Evolutionary conservation across 495 filamentous ascomycete genomes (phyloP), one percentile per base, ranked within the genome.

Genomic region (Podospora pseudopauciseta): DNA sequence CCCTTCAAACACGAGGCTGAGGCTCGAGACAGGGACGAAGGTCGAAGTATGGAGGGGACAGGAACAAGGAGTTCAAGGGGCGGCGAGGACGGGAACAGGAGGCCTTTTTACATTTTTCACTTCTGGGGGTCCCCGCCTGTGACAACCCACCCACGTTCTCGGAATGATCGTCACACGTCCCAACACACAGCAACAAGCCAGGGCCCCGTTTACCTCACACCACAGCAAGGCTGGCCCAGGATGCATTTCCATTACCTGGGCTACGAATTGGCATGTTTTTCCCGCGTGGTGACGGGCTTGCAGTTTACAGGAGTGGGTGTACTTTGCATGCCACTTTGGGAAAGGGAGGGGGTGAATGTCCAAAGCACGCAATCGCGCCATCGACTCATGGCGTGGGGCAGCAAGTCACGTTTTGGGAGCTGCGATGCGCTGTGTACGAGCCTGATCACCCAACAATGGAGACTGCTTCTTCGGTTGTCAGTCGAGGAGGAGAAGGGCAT

Each of bases 321-420:
- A 49, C 39, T 49, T 49, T 49, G 68, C 59, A 68, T 60, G 70
- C 65, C 69, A 59, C 34, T 64, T 74, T 61, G 61, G 71, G 65
- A 60, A 67, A 64, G 49, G 63, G 64, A 72, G 73, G 75, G 75
- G 74, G 75, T 74, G 72, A 67, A 71, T 65, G 18, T 44, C 27
- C 67, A 54, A 68, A 79, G 75, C 75, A 77, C 77, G 77, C 75
- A 73, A 77, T 79, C 70, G 72, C 73, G 67, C 72, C 72, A 74
- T 77, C 74, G 67, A 69, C 65, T 71, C 56, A 64, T 72, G 66
- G 72, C 73, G 69, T 69, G 74, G 75, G 74, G 70, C 74, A 66
- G 59, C 65, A 23, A 58, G 55, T 9, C n/a, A 58, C 55, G 9
- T 57, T 57, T 18, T 49, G 39, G 13, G 55, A 58, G 4, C 23